These are phyloP conservation scores for Periglandula ipomoeae DNA, from an alignment of 2,329 filamentous ascomycete genomes.

Conservation along the genomic window DNA sequence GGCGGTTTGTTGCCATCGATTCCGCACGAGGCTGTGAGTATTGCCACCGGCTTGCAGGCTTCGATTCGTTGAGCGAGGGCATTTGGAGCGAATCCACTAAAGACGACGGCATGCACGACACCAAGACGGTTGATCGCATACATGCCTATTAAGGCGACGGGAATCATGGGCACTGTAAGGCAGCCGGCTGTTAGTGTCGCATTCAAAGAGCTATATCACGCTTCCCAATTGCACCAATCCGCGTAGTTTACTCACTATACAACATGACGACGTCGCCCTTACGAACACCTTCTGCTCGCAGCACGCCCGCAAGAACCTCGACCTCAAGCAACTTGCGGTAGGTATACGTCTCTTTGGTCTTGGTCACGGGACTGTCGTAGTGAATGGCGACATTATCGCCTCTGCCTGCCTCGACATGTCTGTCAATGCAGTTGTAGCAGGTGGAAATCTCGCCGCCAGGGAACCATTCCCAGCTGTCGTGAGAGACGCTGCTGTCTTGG, in stretches of 20 bases:
- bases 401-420: conserved; percentile 74
- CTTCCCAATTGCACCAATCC: no score
- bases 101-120: conserved; percentile 85
- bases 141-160: conserved; percentile 76
- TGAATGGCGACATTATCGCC: conserved; percentile 68
- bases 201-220: no score
- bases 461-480: conserved; percentile 86
- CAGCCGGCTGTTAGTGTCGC: background rate
- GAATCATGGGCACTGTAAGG: conserved; percentile 81
- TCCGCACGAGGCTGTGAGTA: conserved; percentile 86
- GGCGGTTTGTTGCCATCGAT: conserved; percentile 81
- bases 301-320: conserved; percentile 68
- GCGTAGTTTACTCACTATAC: conserved; percentile 67
- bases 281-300: conserved; percentile 72
- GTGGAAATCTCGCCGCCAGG: conserved; percentile 81
- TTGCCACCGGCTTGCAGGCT: conserved; percentile 61
- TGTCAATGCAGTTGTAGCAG: conserved; percentile 83
- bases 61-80: conserved; percentile 86
- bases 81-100: conserved; percentile 78
- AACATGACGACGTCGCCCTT: conserved; percentile 83
- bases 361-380: conserved; percentile 81
- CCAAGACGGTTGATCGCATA: conserved; percentile 74
- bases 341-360: conserved; percentile 60
- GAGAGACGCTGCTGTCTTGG: conserved; percentile 47
- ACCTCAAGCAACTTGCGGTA: conserved; percentile 70